Conservation (phyloP, 371 early-diverging fungal species). For the Mucor mucedo region DNA sequence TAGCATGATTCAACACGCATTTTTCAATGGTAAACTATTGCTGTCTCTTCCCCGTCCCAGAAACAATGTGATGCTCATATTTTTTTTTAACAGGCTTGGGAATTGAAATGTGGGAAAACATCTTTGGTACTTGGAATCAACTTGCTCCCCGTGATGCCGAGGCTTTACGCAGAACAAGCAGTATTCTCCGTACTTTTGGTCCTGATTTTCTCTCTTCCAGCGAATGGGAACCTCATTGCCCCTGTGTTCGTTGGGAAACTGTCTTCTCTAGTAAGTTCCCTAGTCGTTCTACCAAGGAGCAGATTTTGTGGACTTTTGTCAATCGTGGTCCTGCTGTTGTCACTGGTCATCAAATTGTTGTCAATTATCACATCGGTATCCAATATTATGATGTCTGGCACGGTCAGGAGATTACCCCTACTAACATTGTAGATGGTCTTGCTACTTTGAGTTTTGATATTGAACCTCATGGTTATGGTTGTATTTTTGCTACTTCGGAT, state of each 20-base stretch:
- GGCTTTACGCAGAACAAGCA: conserved; percentile 28
- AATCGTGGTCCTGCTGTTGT: conserved; percentile 31
- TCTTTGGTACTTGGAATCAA: conserved; percentile 38
- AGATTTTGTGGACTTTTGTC: conserved; percentile 34
- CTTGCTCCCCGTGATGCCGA: conserved; percentile 36
- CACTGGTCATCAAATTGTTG: conserved; percentile 39
- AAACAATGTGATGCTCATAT: no score
- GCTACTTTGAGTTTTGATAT: conserved; percentile 44
- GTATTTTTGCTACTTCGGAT: conserved; percentile 38
- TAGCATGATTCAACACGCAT: conserved; percentile 32
- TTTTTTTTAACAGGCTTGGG: conserved; percentile 25
- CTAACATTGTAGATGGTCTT: conserved; percentile 35
- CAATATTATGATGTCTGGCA: conserved; percentile 42
- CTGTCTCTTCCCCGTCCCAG: no score
- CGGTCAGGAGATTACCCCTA: conserved; percentile 30
- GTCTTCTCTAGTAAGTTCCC: conserved; percentile 33
- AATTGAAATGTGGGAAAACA: conserved; percentile 38
- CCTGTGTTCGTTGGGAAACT: conserved; percentile 35
- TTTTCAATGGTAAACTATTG: conserved; percentile 32
- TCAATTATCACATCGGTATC: conserved; percentile 36
- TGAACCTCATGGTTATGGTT: conserved; percentile 38
- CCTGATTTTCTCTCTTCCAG: conserved; percentile 32
- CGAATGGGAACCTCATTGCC: conserved; percentile 40
- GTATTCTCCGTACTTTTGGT: conserved; percentile 35
- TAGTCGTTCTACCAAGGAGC: conserved; percentile 17